Percentiles rank a stretch among this genome's conserved stretches.
Evolutionary conservation across 805 yeast genomes (phyloP).

Genomic region (Priceomyces melissophilus): DNA sequence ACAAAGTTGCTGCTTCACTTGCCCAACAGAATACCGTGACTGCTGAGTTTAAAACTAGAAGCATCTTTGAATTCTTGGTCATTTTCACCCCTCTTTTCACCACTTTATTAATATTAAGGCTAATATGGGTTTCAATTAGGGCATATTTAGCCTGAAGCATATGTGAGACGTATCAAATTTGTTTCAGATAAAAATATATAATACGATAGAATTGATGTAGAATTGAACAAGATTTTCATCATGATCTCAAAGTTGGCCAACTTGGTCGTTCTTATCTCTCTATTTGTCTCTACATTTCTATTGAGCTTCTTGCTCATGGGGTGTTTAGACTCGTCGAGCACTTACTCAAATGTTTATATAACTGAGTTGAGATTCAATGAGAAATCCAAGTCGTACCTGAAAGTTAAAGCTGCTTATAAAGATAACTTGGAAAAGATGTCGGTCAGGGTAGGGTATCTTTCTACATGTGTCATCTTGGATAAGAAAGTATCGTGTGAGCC

Average conservation of each 20-base stretch:
- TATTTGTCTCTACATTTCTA: constrained; percentile 48
- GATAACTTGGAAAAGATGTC: constrained; percentile 35
- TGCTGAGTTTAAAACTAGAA: constrained; percentile 23
- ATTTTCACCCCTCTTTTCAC: constrained; percentile 10
- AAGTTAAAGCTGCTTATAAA: constrained; percentile 36
- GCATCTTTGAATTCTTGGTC: constrained; percentile 11
- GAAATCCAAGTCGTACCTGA: constrained; percentile 39
- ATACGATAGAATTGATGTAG: no score
- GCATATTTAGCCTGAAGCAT: no score
- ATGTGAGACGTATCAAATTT: no score
- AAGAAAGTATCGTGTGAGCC: constrained; percentile 35
- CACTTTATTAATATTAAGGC: not conserved
- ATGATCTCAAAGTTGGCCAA: constrained; percentile 29
- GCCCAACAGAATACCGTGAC: constrained; percentile 13
- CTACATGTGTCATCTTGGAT: constrained; percentile 47
- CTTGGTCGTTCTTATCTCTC: constrained; percentile 34
- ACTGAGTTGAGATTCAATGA: constrained; percentile 48
- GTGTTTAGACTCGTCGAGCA: constrained; percentile 37
- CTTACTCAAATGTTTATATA: constrained; percentile 49
- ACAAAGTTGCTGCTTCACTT: constrained; percentile 2
- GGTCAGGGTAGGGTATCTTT: constrained; percentile 54
- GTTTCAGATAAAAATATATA: no score
- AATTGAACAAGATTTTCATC: no score
- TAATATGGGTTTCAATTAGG: not conserved
- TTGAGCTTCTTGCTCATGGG: constrained; percentile 57